A percentile compares a stretch with the other conserved stretches of the same genome.
Conservation (phyloP, 768 basidiomycete genomes). For the Boletales sp. region DNA sequence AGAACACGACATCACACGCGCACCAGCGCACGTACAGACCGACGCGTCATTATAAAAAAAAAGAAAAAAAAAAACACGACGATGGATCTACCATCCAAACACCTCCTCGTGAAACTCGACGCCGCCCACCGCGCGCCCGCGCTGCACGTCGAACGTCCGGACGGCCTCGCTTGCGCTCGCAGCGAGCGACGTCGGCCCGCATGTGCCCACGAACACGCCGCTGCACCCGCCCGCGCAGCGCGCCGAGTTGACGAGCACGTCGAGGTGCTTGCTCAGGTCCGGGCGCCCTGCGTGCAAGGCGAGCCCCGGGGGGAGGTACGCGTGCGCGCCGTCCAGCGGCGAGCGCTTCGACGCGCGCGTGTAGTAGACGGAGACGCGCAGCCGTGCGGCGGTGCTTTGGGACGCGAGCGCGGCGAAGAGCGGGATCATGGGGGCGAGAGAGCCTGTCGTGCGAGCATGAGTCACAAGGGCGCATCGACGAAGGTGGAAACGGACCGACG, state of each 20-base stretch:
- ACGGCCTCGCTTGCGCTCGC: slow-evolving; percentile 32
- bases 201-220: slow-evolving; percentile 42
- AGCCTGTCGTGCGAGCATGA: no score
- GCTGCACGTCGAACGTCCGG: slow-evolving; percentile 24
- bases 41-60: no score
- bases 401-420: slow-evolving; percentile 45
- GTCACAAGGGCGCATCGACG: no score
- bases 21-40: no score
- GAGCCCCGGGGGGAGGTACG: slow-evolving; percentile 37
- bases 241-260: slow-evolving; percentile 40
- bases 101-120: slow-evolving; percentile 39
- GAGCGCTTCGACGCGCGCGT: slow-evolving; percentile 40
- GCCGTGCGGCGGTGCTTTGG: slow-evolving; percentile 39
- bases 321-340: slow-evolving; percentile 23
- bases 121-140: slow-evolving; percentile 33
- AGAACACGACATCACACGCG: no score
- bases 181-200: slow-evolving; percentile 37
- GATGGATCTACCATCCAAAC: not conserved
- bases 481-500: slow-evolving; percentile 41
- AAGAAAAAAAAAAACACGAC: no score
- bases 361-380: slow-evolving; percentile 54
- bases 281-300: slow-evolving; percentile 54
- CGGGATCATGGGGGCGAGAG: slow-evolving; percentile 47
- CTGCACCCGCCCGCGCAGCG: slow-evolving; percentile 30
- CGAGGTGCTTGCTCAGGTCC: slow-evolving; percentile 42